Percentiles rank a stretch among this genome's conserved stretches.
These are phyloP conservation scores for Epichloe coenophiala DNA, from an alignment of 2,329 filamentous ascomycete genomes.

Conservation along the genomic window DNA sequence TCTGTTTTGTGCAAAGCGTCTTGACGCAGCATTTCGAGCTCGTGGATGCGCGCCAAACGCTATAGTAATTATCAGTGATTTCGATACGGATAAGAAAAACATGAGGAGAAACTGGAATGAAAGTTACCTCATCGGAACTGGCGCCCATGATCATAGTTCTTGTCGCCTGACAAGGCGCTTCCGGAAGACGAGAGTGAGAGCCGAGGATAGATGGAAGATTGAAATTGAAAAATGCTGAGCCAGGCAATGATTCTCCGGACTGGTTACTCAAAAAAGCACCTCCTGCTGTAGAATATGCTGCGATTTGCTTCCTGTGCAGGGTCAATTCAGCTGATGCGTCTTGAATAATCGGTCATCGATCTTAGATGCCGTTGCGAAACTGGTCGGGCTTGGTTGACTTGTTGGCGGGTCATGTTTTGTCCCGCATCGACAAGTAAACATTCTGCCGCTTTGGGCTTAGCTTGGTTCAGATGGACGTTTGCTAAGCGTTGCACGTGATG, in stretches of 20 bases:
- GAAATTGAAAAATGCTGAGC: background rate
- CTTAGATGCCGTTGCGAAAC: background rate
- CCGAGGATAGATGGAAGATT: background rate
- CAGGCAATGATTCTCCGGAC: no score
- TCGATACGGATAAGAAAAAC: background rate
- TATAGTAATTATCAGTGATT: slow-evolving; percentile 14
- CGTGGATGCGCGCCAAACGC: slow-evolving; percentile 33
- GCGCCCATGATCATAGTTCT: slow-evolving; percentile 13
- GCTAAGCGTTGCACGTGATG: background rate
- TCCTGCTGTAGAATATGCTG: background rate
- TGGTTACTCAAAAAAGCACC: background rate
- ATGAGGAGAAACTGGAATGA: background rate
- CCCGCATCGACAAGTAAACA: slow-evolving; percentile 16
- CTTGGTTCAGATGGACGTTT: background rate
- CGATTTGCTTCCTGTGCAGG: background rate
- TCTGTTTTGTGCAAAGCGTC: slow-evolving; percentile 50
- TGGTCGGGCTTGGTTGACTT: background rate
- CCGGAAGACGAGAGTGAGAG: background rate
- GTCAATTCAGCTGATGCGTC: background rate
- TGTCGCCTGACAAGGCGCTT: background rate
- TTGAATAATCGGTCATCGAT: background rate
- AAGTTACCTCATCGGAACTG: slow-evolving; percentile 15
- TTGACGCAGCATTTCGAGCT: slow-evolving; percentile 59
- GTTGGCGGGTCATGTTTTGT: slow-evolving; percentile 14
- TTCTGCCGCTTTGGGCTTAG: slow-evolving; percentile 15